Base-by-base conservation (phyloP, 2,329 filamentous ascomycete genomes). In the Stagonosporopsis cucurbitacearum region DNA sequence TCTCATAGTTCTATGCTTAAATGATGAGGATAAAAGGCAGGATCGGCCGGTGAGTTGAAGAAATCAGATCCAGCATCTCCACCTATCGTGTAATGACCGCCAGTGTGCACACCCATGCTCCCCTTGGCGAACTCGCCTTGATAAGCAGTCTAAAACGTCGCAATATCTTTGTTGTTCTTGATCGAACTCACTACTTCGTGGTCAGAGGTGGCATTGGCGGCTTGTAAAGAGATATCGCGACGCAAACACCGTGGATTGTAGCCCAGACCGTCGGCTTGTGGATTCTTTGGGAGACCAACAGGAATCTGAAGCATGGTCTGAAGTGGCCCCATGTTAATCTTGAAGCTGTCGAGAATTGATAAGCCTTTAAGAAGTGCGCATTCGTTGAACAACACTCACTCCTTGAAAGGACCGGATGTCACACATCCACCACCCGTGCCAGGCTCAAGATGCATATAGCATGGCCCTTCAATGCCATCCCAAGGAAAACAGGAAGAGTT, bases 401-500 rank as follows among this genome's bases (percentile, higher is more conserved):
- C 75, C 62, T 75, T 78, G 70, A 85, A 84, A 0, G 82, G 82
- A 0, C 83, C 82, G 0, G 72, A 75, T 11, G 68, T 75, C 2
- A 86, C 76, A 65, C 83, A 86, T 2, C 84, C 84, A 33, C 84
- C 84, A 9, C 84, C 84, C 0, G 77, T 76, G 13, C 82, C 84
- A 12, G 57, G 59, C 36, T 47, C 22, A 2, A 62, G 43, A 3
- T 53, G 39, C 47, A 62, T 55, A 9, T 9, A 36, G 25, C 57
- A 62, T 5, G 44, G 35, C 11, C 42, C 42, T 15, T 30, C 19
- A 26, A 45, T 45, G 3, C 50, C 50, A 4, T 44, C 46, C 15
- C 57, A 56, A 0, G 67, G 67, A 39, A 73, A 58, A 44, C 69
- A 72, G 12, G 63, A 64, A 44, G 32, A 70, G 67, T 62, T 76